These are phyloP conservation scores for Corylus heterophylla DNA, from an alignment of 306 rosid species.

Conservation along the genomic window DNA sequence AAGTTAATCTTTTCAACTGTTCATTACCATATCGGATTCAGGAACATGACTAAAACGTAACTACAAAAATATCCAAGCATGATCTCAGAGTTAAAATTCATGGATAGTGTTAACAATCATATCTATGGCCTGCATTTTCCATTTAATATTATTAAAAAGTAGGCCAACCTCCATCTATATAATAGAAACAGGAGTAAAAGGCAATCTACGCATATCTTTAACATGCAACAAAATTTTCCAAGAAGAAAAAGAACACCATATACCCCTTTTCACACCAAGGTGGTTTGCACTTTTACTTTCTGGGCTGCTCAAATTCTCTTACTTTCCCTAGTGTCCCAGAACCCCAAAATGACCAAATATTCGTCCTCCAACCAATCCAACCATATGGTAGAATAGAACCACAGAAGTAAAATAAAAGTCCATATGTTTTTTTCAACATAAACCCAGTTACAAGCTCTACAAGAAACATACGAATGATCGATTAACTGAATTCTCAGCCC, in stretches of 20 bases:
- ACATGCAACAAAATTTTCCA: neutral
- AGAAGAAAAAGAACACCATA: neutral
- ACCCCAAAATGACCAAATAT: neutral
- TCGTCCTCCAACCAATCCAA: neutral
- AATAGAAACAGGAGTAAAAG: neutral
- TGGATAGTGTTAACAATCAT: neutral
- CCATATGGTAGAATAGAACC: neutral
- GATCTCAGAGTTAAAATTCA: neutral
- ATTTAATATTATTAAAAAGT: neutral
- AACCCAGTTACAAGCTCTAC: conserved; percentile 9
- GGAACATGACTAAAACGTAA: neutral
- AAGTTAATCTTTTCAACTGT: too few species aligned
- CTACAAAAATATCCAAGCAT: neutral
- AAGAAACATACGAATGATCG: conserved; percentile 1
- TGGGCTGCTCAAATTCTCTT: neutral
- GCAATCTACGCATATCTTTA: neutral
- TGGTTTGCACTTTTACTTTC: neutral
- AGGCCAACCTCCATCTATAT: neutral
- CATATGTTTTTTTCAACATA: too few species aligned
- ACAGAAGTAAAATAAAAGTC: neutral
- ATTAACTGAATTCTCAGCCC: conserved; percentile 2
- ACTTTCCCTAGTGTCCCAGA: neutral
- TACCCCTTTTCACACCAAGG: neutral
- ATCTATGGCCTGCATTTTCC: neutral
- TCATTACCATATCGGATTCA: neutral